Percentiles rank a stretch among this genome's conserved stretches.
Evolutionary conservation across 495 filamentous ascomycete species (phyloP).

Genomic region (Penicillium tannophilum): DNA sequence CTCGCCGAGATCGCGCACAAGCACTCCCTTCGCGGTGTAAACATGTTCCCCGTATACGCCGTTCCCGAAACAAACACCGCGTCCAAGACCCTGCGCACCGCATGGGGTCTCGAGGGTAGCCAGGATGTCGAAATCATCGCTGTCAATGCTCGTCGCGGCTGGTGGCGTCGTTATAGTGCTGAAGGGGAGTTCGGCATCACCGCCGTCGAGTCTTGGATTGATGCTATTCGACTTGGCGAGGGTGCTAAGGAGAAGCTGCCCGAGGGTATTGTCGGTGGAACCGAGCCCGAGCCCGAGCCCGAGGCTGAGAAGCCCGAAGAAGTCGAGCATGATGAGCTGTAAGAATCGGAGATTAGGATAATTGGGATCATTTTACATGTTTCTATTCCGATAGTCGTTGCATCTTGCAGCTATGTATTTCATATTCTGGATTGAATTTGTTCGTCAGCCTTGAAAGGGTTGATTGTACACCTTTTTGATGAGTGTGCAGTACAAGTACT

Average conservation of each 20-base stretch:
- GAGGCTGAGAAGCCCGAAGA: slow-evolving; percentile 29
- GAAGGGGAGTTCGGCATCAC: slow-evolving; percentile 54
- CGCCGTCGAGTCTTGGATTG: slow-evolving; percentile 81
- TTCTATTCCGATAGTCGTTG: not conserved
- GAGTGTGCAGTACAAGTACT: not conserved
- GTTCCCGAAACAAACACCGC: slow-evolving; percentile 65
- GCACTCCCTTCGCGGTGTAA: slow-evolving; percentile 60
- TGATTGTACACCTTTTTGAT: not conserved
- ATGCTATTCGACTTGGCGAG: slow-evolving; percentile 84
- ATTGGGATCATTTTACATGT: not conserved
- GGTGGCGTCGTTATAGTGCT: slow-evolving; percentile 76
- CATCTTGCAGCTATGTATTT: not conserved
- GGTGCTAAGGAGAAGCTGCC: slow-evolving; percentile 80
- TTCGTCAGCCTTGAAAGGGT: not conserved
- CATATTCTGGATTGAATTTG: not conserved
- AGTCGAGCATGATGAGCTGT: slow-evolving; percentile 47
- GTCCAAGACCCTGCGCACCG: slow-evolving; percentile 55
- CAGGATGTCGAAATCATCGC: slow-evolving; percentile 66
- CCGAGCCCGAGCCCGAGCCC: slow-evolving; percentile 29
- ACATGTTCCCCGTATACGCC: slow-evolving; percentile 82
- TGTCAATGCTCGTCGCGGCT: slow-evolving; percentile 78
- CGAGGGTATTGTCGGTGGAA: slow-evolving; percentile 64
- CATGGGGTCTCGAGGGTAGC: slow-evolving; percentile 59
- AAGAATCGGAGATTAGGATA: slow-evolving; percentile 5
- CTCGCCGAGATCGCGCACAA: slow-evolving; percentile 78